Percentiles rank a stretch among this genome's conserved stretches.
These are phyloP conservation scores for Ampelocalamus luodianensis DNA, from an alignment of 176 grass and related monocot genomes.

Conservation along the genomic window DNA sequence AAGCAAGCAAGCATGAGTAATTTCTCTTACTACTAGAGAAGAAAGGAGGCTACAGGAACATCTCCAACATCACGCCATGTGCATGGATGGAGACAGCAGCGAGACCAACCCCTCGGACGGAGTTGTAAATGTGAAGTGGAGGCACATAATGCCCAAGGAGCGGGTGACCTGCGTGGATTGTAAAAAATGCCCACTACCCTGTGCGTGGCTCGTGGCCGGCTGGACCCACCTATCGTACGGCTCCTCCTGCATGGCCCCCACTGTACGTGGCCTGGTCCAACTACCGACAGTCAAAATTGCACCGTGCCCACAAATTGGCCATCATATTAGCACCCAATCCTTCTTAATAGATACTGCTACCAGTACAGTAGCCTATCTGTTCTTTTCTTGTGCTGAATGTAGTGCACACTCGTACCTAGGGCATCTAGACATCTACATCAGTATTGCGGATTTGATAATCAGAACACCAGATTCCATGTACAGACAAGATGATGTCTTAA, in stretches of 20 bases:
- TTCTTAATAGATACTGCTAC: not conserved
- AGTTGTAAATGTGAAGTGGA: constrained; percentile 28
- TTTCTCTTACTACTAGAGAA: not conserved
- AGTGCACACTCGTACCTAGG: constrained; percentile 44
- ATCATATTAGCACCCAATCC: constrained; percentile 8
- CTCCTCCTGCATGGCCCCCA: constrained; percentile 6
- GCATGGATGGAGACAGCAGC: constrained; percentile 58
- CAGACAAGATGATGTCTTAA: constrained; percentile 49
- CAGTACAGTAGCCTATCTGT: constrained; percentile 3
- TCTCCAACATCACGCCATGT: constrained; percentile 51
- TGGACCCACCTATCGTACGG: constrained; percentile 31
- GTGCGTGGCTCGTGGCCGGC: constrained; percentile 33
- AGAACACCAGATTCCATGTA: constrained; percentile 47
- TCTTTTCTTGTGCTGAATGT: constrained; percentile 35
- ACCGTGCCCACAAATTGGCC: constrained; percentile 40
- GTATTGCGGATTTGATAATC: constrained; percentile 42
- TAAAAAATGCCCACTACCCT: constrained; percentile 30
- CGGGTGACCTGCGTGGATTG: constrained; percentile 52
- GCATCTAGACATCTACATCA: constrained; percentile 46
- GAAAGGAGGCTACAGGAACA: constrained; percentile 38
- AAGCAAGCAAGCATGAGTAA: not conserved
- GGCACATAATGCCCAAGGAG: constrained; percentile 57
- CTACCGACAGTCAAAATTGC: constrained; percentile 60
- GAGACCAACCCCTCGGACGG: constrained; percentile 8
- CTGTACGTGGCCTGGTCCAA: constrained; percentile 47